Percentiles rank a stretch among this genome's conserved stretches.
phyloP scores from a whole-genome alignment of 148 eudicot genomes.

The Amaranthus hypochondriacus region DNA sequence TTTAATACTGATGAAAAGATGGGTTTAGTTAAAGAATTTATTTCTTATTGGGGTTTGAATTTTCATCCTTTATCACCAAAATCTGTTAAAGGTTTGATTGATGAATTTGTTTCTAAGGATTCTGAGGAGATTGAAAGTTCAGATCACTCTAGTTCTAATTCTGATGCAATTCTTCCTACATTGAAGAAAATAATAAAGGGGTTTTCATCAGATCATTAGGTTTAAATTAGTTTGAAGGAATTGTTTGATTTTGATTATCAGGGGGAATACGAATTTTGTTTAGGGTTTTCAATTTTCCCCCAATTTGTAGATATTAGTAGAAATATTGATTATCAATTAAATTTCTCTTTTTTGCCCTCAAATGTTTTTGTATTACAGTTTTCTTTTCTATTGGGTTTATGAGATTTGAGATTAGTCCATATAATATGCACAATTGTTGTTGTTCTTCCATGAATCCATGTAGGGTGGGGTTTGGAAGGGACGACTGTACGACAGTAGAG shows the following conservation, averaged over 20 bases:
- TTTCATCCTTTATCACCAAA: conserved; percentile 72
- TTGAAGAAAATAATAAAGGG: conserved; percentile 47
- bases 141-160: background rate
- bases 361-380: background rate
- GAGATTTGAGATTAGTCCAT: too few relatives aligned
- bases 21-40: conserved; percentile 58
- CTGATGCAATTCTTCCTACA: conserved; percentile 23
- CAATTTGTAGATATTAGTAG: background rate
- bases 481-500: too few relatives aligned
- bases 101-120: conserved; percentile 41
- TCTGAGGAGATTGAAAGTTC: background rate
- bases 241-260: background rate
- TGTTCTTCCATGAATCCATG: too few relatives aligned
- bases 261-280: background rate
- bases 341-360: background rate
- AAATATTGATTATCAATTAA: background rate
- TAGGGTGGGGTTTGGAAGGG: too few relatives aligned
- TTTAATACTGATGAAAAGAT: conserved; percentile 55
- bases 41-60: conserved; percentile 60
- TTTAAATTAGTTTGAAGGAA: background rate
- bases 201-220: conserved; percentile 9
- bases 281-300: background rate
- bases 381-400: background rate
- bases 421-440: too few relatives aligned
- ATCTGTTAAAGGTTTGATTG: conserved; percentile 58